Evolutionary conservation across 306 rosid genomes (phyloP), one percentile per base, ranked within the genome.

Genomic region (Canavalia gladiata): DNA sequence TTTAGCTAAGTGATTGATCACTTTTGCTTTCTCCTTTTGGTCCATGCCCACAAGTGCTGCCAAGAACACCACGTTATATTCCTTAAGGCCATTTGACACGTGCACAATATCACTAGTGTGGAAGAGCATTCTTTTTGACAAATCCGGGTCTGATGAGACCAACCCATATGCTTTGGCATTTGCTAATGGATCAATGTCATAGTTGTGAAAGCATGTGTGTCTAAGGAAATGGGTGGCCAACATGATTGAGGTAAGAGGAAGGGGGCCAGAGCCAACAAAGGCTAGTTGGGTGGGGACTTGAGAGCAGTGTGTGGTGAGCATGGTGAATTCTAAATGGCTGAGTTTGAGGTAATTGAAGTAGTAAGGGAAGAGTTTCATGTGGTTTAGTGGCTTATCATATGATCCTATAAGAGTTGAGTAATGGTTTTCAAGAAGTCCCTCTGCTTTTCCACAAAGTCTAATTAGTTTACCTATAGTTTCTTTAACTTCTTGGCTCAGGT

Each of bases 31-130:
- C 68, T 87, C 97, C 37, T 82, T 80, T 8, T 73, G 45, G 68
- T 90, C 89, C 92, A 91, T 90, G 2, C 98, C 97, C 0, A 91
- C 94, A 0, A 91, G 84, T 25, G 98, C 94, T 1, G 97, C 97
- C 74, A 93, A 77, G 54, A 87, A 91, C 25, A 93, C 91, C 25
- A 91, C 90, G 8, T 89, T 91, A 4, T 86, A 93, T 2, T 89
- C 87, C 73, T 65, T 84, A 55, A 93, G 81, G 2, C 34, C 94
- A 33, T 2, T 83, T 0, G 85, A 72, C 10, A 91, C 97, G 12
- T 86, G 37, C 84, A 85, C 51, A 65, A 93, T 82, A 67, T 93
- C 91, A 7, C 63, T 49, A 12, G 91, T 88, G 75, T 90, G 93
- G 76, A 93, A 93, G 37, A 89, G 46, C 87, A 90, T 86, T 62